Conservation (phyloP, 352 stramenopile genomes). For the Phytophthora sp. region DNA sequence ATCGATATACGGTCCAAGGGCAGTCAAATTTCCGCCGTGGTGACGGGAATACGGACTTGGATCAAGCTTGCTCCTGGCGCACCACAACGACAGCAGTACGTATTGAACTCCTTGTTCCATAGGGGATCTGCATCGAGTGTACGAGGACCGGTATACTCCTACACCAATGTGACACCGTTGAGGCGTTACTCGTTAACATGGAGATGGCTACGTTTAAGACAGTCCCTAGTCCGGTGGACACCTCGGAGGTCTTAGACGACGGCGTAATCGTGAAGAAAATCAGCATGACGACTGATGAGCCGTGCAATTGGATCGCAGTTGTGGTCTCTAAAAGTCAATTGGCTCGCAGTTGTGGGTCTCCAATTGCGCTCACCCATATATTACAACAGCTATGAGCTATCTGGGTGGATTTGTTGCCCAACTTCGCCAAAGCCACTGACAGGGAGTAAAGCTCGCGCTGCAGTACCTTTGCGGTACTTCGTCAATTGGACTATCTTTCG, state of each 20-base stretch:
- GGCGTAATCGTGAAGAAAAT: not conserved
- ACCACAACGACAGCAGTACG: too few relatives aligned
- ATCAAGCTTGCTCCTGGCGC: too few relatives aligned
- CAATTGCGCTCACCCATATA: not conserved
- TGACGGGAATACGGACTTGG: too few relatives aligned
- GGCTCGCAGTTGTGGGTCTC: slow-evolving; percentile 1
- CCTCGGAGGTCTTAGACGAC: not conserved
- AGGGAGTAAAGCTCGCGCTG: slow-evolving; percentile 2
- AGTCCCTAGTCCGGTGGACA: not conserved
- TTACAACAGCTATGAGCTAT: slow-evolving; percentile 6
- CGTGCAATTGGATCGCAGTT: too few relatives aligned
- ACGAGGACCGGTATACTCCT: not conserved
- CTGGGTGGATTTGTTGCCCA: not conserved
- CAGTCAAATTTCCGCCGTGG: too few relatives aligned
- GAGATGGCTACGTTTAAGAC: slow-evolving; percentile 3
- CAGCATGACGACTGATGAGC: not conserved
- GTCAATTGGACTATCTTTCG: not conserved
- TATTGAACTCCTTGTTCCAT: too few relatives aligned
- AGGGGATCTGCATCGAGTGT: slow-evolving; percentile 7
- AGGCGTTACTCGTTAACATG: slow-evolving; percentile 1
- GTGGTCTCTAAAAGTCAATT: too few relatives aligned
- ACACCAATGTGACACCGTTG: slow-evolving; percentile 4
- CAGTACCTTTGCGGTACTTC: slow-evolving; percentile 3
- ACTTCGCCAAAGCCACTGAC: not conserved
- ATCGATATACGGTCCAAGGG: too few relatives aligned